Evolutionary conservation across 2,329 filamentous ascomycete species (phyloP), one percentile per base, ranked within the genome.

Genomic region (Raffaelea albimanens): DNA sequence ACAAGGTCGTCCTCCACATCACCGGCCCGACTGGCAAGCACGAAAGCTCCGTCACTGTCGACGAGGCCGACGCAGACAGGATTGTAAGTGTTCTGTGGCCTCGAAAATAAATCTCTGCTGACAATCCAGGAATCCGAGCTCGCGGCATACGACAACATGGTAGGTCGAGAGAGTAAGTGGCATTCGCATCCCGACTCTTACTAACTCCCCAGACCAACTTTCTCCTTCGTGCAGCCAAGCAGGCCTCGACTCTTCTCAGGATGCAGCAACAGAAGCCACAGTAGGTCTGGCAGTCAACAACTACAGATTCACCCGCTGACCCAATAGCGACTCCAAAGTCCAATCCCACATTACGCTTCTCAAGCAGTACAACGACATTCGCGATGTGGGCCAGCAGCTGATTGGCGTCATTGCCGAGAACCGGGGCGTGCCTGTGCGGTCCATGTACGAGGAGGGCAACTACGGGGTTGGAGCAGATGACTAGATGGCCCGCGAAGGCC

Each of bases 341-440:
- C 46, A 57, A 13, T 46, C 51, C 2, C 58, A 59, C 43, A 62
- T 63, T 40, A 44, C 47, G 21, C 54, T 56, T 2, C 54, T 67
- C 16, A 57, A 59, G 29, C 55, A 62, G 36, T 67, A 67, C 56
- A 67, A 67, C 55, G 60, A 66, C 23, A 55, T 63, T 39, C 66
- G 65, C 38, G 65, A 67, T 23, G 57, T 63, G 9, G 61, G 58
- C 3, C 64, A 67, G 53, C 61, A 67, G 50, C 53, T 67, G 20
- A 66, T 67, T 39, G 63, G 65, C 4, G 51, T 67, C 13, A 55
- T 67, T 7, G 65, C 65, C 1, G 65, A 67, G 33, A 62, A 64
- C 21, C 53, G 57, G 1, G 59, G 60, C 4, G 57, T 64, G 1
- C 56, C 59, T 1, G 52, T 66, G 5, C 51, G 58, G 9, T 56